These are phyloP conservation scores for Capsella rubella DNA, from an alignment of 441 rosid genomes.

Conservation along the genomic window DNA sequence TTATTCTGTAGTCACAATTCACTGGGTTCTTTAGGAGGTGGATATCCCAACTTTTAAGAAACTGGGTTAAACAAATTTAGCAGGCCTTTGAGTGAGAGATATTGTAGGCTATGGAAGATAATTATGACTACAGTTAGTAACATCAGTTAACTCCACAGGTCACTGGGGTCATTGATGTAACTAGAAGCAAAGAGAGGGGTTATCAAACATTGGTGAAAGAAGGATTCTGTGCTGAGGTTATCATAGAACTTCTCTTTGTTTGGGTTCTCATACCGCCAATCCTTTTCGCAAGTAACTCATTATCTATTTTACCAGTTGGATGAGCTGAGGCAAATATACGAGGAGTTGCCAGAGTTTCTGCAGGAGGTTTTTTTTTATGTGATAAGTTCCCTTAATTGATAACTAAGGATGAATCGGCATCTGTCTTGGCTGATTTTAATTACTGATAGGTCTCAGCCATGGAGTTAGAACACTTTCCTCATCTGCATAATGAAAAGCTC, in stretches of 20 bases:
- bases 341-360: conserved; percentile 91
- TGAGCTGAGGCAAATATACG: conserved; percentile 94
- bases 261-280: conserved; percentile 21
- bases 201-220: conserved; percentile 91
- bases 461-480: conserved; percentile 79
- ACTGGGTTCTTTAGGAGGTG: conserved; percentile 8
- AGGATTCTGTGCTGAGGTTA: conserved; percentile 94
- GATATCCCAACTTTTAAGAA: conserved; percentile 22
- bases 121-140: conserved; percentile 31
- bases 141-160: conserved; percentile 53
- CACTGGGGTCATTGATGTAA: conserved; percentile 87
- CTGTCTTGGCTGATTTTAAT: conserved; percentile 35
- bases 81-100: conserved; percentile 26
- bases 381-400: conserved; percentile 32
- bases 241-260: conserved; percentile 14
- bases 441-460: conserved; percentile 70
- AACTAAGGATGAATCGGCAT: conserved; percentile 16
- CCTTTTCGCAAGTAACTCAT: conserved; percentile 15
- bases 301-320: conserved; percentile 66
- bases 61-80: conserved; percentile 2
- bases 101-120: conserved; percentile 13
- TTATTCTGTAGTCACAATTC: neutral
- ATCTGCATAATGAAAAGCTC: conserved; percentile 55
- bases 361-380: conserved; percentile 64
- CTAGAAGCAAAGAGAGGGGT: conserved; percentile 85